These are phyloP conservation scores for Geotrichum reessii DNA, from an alignment of 1,139 yeast genomes.

Conservation along the genomic window DNA sequence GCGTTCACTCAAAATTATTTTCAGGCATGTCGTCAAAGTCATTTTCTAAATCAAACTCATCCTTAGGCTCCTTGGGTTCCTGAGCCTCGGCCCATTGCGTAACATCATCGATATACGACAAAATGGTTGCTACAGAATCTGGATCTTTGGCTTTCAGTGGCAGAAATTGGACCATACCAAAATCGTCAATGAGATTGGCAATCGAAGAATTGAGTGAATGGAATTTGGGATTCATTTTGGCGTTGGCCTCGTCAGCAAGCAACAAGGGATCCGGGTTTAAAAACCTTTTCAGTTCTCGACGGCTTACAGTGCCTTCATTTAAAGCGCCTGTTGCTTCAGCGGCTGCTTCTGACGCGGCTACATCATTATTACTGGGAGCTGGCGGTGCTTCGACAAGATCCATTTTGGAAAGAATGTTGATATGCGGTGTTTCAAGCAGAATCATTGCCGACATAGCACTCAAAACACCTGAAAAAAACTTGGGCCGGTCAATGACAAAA, in stretches of 20 bases:
- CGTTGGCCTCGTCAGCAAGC: constrained; percentile 48
- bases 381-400: constrained; percentile 61
- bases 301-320: constrained; percentile 49
- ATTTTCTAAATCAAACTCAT: constrained; percentile 57
- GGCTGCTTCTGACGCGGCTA: constrained; percentile 1
- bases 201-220: constrained; percentile 70
- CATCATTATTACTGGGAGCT: constrained; percentile 1
- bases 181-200: constrained; percentile 81
- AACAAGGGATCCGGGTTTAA: constrained; percentile 87
- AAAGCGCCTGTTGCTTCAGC: background rate
- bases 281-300: constrained; percentile 72
- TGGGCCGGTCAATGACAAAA: constrained; percentile 80
- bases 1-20: constrained; percentile 5
- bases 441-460: constrained; percentile 99
- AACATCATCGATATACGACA: constrained; percentile 90
- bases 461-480: constrained; percentile 90
- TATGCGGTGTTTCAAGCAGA: constrained; percentile 86
- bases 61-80: constrained; percentile 94
- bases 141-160: constrained; percentile 83
- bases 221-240: constrained; percentile 65
- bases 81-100: constrained; percentile 97
- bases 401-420: constrained; percentile 77
- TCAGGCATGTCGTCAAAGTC: constrained; percentile 14
- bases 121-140: constrained; percentile 71
- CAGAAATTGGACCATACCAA: constrained; percentile 96